Base-by-base conservation (phyloP, 1,284 basidiomycete genomes). In the Ganoderma multipileum region DNA sequence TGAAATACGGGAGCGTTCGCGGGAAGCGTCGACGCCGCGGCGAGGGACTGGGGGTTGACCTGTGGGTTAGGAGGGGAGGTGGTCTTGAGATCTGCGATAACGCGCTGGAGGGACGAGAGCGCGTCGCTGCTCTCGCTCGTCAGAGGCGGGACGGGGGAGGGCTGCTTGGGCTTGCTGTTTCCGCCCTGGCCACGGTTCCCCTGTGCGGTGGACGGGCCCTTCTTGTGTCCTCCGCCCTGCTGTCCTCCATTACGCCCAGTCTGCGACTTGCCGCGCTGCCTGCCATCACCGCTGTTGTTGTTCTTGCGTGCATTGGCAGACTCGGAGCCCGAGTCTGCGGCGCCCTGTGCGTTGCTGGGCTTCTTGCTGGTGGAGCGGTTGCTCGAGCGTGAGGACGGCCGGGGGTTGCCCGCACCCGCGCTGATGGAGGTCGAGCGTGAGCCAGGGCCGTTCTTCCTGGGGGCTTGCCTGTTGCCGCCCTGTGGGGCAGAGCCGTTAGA, bases 21-120 rank as follows among this genome's bases (percentile, higher is more conserved):
- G 61, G 90, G 86, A 44, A 92, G 83, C 66, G 79, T 88, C 30
- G 90, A 87, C 47, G 70, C 81, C 42, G 84, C 79, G 47, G 81
- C 79, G 68, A 84, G 81, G 66, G 80, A 78, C 28, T 81, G 70
- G 59, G 84, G 68, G 8, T 80, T 72, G 76, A 80, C 75, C 77
- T 83, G 73, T 81, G 84, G 83, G 65, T 83, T 83, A 26, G 84
- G 82, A 65, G 86, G 88, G 61, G 91, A 89, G 8, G 91, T 85
- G 30, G 90, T 90, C 85, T 94, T 95, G 72, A 95, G 83, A 77
- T 95, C 94, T 66, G 90, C 91, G 72, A 95, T 95, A 76, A 95
- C 90, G 64, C 92, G 87, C 77, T 95, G 93, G 69, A 94, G 86
- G 42, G 91, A 93, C 68, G 91, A 91, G 69, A 94, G 83, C 30